Evolutionary conservation across 2,329 filamentous ascomycete species (phyloP).

Genomic region (Aspergillus bombycis): DNA sequence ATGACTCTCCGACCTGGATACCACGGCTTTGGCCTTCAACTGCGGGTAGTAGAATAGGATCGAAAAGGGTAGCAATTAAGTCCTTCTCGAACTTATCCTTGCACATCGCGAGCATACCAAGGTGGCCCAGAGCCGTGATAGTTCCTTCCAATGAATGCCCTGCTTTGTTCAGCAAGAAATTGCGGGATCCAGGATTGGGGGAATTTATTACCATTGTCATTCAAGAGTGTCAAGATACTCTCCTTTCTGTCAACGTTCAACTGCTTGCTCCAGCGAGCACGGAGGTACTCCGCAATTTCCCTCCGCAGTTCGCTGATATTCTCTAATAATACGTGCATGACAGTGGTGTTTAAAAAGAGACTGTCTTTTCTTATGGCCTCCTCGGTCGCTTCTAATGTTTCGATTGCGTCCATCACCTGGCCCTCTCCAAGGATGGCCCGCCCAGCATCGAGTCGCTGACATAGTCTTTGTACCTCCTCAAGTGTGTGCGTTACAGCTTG

Average conservation of each 20-base stretch:
- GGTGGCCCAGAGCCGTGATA: slow-evolving; percentile 34
- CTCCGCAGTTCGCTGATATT: slow-evolving; percentile 68
- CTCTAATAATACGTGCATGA: slow-evolving; percentile 61
- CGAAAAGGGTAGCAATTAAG: slow-evolving; percentile 34
- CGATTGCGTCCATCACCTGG: slow-evolving; percentile 52
- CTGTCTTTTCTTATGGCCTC: slow-evolving; percentile 30
- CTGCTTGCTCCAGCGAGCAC: slow-evolving; percentile 71
- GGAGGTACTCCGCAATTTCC: slow-evolving; percentile 67
- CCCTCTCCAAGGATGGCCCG: slow-evolving; percentile 50
- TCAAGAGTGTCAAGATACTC: slow-evolving; percentile 60
- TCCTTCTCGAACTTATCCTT: slow-evolving; percentile 38
- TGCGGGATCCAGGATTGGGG: neutral
- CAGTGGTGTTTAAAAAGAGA: slow-evolving; percentile 39
- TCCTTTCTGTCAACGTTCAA: slow-evolving; percentile 64
- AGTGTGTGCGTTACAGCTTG: slow-evolving; percentile 55
- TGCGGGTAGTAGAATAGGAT: slow-evolving; percentile 35
- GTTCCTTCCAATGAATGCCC: slow-evolving; percentile 32
- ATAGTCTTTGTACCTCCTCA: slow-evolving; percentile 55
- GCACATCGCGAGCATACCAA: slow-evolving; percentile 35
- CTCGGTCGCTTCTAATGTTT: slow-evolving; percentile 50
- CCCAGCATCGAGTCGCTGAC: slow-evolving; percentile 51
- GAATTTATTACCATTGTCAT: slow-evolving; percentile 54
- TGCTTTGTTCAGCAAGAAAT: slow-evolving; percentile 14
- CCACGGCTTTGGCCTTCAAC: slow-evolving; percentile 28
- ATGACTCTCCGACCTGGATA: slow-evolving; percentile 32